These are phyloP conservation scores for Fusarium humuli DNA, from an alignment of 2,329 filamentous ascomycete species.

Conservation along the genomic window DNA sequence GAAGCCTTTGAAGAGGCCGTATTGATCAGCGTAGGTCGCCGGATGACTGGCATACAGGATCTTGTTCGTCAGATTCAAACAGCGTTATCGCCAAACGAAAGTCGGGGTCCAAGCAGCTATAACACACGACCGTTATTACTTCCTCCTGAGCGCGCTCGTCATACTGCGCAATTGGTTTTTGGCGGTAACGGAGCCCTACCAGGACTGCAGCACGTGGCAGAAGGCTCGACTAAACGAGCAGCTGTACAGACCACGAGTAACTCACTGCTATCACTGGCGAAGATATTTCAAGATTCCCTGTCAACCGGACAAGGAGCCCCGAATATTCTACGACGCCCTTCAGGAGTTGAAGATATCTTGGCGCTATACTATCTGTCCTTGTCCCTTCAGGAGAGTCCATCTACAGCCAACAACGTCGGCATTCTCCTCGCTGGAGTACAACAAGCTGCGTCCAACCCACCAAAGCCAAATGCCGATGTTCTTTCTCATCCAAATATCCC, in stretches of 20 bases:
- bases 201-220: slow-evolving; percentile 75
- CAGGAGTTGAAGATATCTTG: slow-evolving; percentile 90
- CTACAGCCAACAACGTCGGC: slow-evolving; percentile 97
- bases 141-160: slow-evolving; percentile 83
- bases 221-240: slow-evolving; percentile 78
- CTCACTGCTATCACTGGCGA: slow-evolving; percentile 90
- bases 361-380: slow-evolving; percentile 95
- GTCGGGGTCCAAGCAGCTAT: slow-evolving; percentile 8
- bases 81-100: slow-evolving; percentile 65
- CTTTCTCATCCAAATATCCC: slow-evolving; percentile 66
- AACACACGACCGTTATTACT: slow-evolving; percentile 73
- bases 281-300: slow-evolving; percentile 98
- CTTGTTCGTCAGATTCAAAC: slow-evolving; percentile 82
- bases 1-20: slow-evolving; percentile 95
- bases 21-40: slow-evolving; percentile 82
- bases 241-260: slow-evolving; percentile 96
- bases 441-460: slow-evolving; percentile 61
- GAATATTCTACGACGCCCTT: slow-evolving; percentile 69
- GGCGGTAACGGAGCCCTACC: slow-evolving; percentile 79
- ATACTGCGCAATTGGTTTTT: slow-evolving; percentile 87
- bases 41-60: slow-evolving; percentile 76
- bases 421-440: slow-evolving; percentile 96
- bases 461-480: slow-evolving; percentile 17
- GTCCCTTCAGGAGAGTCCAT: slow-evolving; percentile 93
- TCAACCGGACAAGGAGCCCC: slow-evolving; percentile 74